Conservation (phyloP, 441 rosid genomes). For the Adansonia gregorii region DNA sequence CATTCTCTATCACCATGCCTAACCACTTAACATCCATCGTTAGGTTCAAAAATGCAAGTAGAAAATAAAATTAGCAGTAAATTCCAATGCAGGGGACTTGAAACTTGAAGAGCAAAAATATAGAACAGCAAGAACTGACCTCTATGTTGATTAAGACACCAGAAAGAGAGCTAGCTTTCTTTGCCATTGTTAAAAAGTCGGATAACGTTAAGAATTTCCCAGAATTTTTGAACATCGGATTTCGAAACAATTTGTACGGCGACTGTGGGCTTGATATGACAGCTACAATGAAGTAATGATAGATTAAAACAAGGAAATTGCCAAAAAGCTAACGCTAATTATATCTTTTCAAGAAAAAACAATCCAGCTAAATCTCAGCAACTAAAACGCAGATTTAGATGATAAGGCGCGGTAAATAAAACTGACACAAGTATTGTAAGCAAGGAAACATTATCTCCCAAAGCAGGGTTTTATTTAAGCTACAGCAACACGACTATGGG, state of each 20-base stretch:
- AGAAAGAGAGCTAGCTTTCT: constrained; percentile 40
- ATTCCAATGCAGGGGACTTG: not conserved
- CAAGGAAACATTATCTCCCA: not conserved
- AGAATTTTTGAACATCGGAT: constrained; percentile 42
- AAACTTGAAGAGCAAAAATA: constrained; percentile 2
- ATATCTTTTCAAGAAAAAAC: not conserved
- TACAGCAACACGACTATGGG: not conserved
- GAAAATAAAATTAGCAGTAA: not conserved
- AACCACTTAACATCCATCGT: constrained; percentile 4
- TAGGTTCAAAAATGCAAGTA: not conserved
- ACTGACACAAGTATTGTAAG: not conserved
- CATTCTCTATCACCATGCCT: not conserved
- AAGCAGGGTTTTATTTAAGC: not conserved
- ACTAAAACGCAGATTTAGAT: constrained; percentile 12
- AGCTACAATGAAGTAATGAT: constrained; percentile 36
- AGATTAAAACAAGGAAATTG: not conserved
- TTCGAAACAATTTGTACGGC: constrained; percentile 29
- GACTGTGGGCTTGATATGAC: constrained; percentile 37
- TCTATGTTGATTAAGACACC: constrained; percentile 57
- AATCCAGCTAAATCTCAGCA: not conserved
- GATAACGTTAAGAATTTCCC: constrained; percentile 46
- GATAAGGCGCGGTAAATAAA: not conserved
- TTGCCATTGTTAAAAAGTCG: constrained; percentile 46
- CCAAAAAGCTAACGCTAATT: not conserved
- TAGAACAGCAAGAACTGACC: constrained; percentile 39